Base-by-base conservation (phyloP, 2,329 filamentous ascomycete species). In the Dryadomyces quercus-mongolicae region DNA sequence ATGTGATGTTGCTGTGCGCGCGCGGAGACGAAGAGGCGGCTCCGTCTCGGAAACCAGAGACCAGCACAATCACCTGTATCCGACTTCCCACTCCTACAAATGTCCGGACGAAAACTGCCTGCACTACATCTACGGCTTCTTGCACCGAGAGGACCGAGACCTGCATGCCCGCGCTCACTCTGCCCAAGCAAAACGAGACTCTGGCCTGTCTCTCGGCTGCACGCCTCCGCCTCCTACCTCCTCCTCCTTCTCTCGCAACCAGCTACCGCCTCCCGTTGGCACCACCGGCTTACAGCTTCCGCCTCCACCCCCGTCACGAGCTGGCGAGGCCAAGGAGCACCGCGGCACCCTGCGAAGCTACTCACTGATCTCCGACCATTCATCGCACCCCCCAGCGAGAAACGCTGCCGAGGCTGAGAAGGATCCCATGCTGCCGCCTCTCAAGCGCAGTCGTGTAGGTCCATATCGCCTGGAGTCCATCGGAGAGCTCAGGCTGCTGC, bases 101-200 rank as follows among this genome's bases (percentile, higher is more conserved):
- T 82, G 78, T 64, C 74, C 69, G 65, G 69, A 80, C 57, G 74
- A 80, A 52, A 69, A 69, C 54, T 82, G 78, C 60, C 65, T 77
- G 56, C 73, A 78, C 63, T 81, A 80, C 63, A 73, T 81, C 42
- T 82, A 81, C 59, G 78, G 78, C 34, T 80, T 81, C 61, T 62
- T 68, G 40, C 74, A 70, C 55, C 68, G 67, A 42, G 67, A 74
- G 52, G 77, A 80, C 57, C 71, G 76, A 52, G 75, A 80, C 54
- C 68, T 68, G 40, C 78, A 82, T 62, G 62, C 69, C 44, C 71
- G 67, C 57, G 68, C 75, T 53, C 77, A 81, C 61, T 57, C 60
- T n/a, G 53, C 63, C 49, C 65, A 66, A 21, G 60, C 63, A 15
- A 76, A 74, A 59, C 67, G 72, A 57, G 73, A 77, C 58, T 72